phyloP scores from a whole-genome alignment of 495 filamentous ascomycete species.

The Hyaloscypha finlandica region DNA sequence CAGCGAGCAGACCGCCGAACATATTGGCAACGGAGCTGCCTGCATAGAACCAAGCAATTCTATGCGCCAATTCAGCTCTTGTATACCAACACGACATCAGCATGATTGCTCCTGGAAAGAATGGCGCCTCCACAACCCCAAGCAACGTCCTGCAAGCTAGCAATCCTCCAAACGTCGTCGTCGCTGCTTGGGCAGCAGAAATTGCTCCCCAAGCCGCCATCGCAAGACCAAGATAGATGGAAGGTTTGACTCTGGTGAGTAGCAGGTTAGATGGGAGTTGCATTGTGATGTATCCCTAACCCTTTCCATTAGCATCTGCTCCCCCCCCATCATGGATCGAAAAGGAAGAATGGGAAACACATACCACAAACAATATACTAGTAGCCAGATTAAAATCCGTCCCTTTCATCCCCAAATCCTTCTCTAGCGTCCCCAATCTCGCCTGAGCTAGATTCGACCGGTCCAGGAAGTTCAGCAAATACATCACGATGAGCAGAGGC shows the following conservation, averaged over 20 bases:
- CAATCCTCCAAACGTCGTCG: constrained; percentile 48
- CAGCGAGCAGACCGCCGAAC: constrained; percentile 60
- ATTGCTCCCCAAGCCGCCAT: constrained; percentile 56
- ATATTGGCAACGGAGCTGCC: constrained; percentile 58
- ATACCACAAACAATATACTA: constrained; percentile 42
- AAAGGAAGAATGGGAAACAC: constrained; percentile 22
- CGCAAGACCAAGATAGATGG: constrained; percentile 59
- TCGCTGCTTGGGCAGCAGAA: constrained; percentile 49
- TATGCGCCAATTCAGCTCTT: constrained; percentile 32
- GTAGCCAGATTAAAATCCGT: constrained; percentile 56
- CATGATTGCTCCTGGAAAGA: constrained; percentile 50
- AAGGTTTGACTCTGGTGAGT: constrained; percentile 54
- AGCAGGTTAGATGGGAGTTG: constrained; percentile 63
- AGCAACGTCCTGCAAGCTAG: constrained; percentile 60
- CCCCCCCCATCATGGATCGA: too few relatives aligned
- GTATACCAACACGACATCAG: constrained; percentile 54
- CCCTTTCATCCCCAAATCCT: constrained; percentile 46
- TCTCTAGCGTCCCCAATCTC: constrained; percentile 45
- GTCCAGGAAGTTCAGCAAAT: constrained; percentile 62
- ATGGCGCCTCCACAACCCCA: constrained; percentile 49
- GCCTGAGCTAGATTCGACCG: constrained; percentile 57
- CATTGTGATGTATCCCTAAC: constrained; percentile 65
- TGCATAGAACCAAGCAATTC: constrained; percentile 60
- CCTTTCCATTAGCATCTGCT: constrained; percentile 23
- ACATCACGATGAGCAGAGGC: constrained; percentile 26